Percentiles rank a stretch among this genome's conserved stretches.
Conservation (phyloP, 2,329 filamentous ascomycete genomes). For the Ceratocystiopsis sp. region DNA sequence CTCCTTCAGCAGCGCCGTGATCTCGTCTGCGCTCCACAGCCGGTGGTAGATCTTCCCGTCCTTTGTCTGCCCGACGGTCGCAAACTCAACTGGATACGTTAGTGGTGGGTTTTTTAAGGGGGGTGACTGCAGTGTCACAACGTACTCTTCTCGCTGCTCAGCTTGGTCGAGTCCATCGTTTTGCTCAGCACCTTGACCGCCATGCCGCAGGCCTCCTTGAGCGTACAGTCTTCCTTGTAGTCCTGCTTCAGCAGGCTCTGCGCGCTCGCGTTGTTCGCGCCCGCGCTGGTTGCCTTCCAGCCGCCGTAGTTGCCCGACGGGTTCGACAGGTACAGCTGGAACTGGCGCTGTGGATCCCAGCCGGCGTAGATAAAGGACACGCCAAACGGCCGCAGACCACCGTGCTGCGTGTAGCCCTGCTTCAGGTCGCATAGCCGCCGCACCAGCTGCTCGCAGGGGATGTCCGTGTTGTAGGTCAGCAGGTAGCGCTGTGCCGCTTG, state of each 20-base stretch:
- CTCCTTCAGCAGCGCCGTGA: constrained; percentile 83
- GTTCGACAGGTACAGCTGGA: constrained; percentile 98
- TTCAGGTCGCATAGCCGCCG: constrained; percentile 93
- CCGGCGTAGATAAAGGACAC: constrained; percentile 99
- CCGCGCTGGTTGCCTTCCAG: constrained; percentile 97
- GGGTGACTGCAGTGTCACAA: constrained; percentile 8
- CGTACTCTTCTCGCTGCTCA: constrained; percentile 98
- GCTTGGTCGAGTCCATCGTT: constrained; percentile 98
- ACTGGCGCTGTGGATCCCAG: constrained; percentile 88
- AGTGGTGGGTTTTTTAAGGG: too few relatives aligned
- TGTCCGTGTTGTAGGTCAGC: constrained; percentile 98
- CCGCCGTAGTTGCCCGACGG: constrained; percentile 97
- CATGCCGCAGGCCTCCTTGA: constrained; percentile 93
- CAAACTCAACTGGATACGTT: constrained; percentile 65
- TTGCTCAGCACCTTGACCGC: constrained; percentile 98
- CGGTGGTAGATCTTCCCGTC: constrained; percentile 96
- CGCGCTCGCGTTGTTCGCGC: constrained; percentile 94
- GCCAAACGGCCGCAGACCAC: constrained; percentile 92
- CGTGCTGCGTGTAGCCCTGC: constrained; percentile 98
- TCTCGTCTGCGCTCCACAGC: constrained; percentile 93
- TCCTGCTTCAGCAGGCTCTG: constrained; percentile 97
- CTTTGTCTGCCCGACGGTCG: constrained; percentile 89
- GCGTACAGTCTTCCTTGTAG: constrained; percentile 94
- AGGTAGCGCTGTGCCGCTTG: constrained; percentile 95
- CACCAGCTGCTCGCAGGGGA: constrained; percentile 96